Evolutionary conservation across 2,329 filamentous ascomycete genomes (phyloP).

Genomic region (Hypoxylon sp.): DNA sequence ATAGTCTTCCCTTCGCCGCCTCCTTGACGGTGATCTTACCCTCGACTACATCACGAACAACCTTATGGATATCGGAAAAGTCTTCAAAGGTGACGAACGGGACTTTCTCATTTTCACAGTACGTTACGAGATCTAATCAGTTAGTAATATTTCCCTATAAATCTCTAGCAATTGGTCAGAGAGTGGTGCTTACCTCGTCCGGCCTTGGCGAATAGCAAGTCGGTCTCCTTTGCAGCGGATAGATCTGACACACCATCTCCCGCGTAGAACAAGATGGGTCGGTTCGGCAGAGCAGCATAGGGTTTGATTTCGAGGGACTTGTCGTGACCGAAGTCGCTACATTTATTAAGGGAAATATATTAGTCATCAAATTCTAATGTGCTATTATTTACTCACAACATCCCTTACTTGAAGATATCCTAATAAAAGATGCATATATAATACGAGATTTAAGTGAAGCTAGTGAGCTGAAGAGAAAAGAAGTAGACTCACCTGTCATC

Average conservation of each 20-base stretch:
- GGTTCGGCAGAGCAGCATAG: constrained; percentile 81
- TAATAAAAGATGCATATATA: not conserved
- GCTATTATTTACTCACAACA: constrained; percentile 8
- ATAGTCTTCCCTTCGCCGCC: constrained; percentile 68
- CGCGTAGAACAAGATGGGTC: constrained; percentile 92
- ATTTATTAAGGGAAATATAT: constrained; percentile 24
- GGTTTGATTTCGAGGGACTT: constrained; percentile 93
- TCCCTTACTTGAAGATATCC: not conserved
- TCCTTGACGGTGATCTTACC: constrained; percentile 80
- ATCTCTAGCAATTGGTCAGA: no score
- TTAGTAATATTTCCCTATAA: constrained; percentile 40
- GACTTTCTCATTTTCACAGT: constrained; percentile 86
- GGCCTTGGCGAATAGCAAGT: constrained; percentile 93
- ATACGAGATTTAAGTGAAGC: no score
- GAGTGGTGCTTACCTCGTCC: constrained; percentile 87
- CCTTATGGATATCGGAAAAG: constrained; percentile 83
- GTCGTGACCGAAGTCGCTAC: constrained; percentile 91
- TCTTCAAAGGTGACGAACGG: constrained; percentile 91
- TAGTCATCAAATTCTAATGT: constrained; percentile 10
- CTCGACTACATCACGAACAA: constrained; percentile 82
- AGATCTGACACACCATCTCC: constrained; percentile 95
- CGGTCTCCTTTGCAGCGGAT: constrained; percentile 91
- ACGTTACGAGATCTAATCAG: constrained; percentile 83
- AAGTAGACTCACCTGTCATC: constrained; percentile 78
- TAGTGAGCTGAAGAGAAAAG: not conserved